phyloP scores from a whole-genome alignment of 768 basidiomycete species.

The Psilocybe azurescens region DNA sequence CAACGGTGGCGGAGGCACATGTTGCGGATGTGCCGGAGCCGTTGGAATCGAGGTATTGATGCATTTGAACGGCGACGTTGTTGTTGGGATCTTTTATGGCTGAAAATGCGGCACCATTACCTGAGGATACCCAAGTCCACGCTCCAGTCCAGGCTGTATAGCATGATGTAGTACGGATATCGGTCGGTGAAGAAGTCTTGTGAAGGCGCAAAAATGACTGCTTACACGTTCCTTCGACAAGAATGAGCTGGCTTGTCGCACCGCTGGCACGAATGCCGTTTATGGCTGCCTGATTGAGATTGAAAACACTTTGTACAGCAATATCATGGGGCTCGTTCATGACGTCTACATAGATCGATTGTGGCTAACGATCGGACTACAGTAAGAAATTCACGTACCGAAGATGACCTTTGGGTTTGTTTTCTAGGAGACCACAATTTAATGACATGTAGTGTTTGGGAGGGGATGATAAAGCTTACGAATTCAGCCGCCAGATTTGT shows the following conservation, averaged over 20 bases:
- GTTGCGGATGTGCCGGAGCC: conserved; percentile 57
- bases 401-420: conserved; percentile 61
- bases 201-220: background rate
- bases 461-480: conserved; percentile 36
- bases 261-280: conserved; percentile 68
- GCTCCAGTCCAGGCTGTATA: conserved; percentile 61
- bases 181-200: background rate
- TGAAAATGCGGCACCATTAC: conserved; percentile 56
- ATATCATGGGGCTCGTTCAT: conserved; percentile 74
- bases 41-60: conserved; percentile 73
- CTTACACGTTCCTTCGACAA: conserved; percentile 50
- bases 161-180: background rate
- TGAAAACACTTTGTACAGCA: conserved; percentile 47
- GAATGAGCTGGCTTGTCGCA: conserved; percentile 60
- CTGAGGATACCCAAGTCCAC: conserved; percentile 63
- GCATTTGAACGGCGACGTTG: conserved; percentile 69
- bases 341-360: conserved; percentile 30
- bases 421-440: conserved; percentile 32
- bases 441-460: too few relatives aligned
- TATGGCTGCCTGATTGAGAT: conserved; percentile 63
- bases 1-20: conserved; percentile 66
- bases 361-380: background rate
- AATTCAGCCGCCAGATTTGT: conserved; percentile 59
- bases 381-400: conserved; percentile 25
- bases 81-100: conserved; percentile 62